Percentiles rank a stretch among this genome's conserved stretches.
Evolutionary conservation across 1,284 basidiomycete genomes (phyloP).

Genomic region (Cystobasidiaceae sp.): DNA sequence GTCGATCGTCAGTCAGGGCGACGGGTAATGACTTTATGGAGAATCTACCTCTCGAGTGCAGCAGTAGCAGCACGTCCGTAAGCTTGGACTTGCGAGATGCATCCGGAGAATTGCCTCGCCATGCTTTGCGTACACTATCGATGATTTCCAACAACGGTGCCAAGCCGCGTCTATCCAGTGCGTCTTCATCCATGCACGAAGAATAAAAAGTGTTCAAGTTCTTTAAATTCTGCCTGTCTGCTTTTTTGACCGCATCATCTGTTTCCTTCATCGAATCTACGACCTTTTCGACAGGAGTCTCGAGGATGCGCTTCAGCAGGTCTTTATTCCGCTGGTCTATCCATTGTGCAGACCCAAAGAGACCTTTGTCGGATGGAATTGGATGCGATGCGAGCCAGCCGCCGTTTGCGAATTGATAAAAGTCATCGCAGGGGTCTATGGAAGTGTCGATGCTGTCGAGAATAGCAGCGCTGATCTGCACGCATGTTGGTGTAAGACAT

Average conservation of each 20-base stretch:
- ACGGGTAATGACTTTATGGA: neutral
- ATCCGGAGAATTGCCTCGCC: constrained; percentile 41
- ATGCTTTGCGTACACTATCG: constrained; percentile 46
- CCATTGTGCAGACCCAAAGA: constrained; percentile 52
- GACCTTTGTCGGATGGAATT: constrained; percentile 75
- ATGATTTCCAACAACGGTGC: constrained; percentile 50
- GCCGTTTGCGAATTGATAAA: constrained; percentile 74
- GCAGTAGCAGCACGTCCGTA: constrained; percentile 75
- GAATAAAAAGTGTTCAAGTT: constrained; percentile 76
- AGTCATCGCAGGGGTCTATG: constrained; percentile 90
- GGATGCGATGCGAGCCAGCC: constrained; percentile 76
- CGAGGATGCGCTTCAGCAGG: constrained; percentile 32
- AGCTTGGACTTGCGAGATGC: constrained; percentile 44
- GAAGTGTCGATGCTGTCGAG: constrained; percentile 72
- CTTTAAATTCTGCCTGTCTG: constrained; percentile 63
- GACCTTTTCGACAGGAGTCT: constrained; percentile 42
- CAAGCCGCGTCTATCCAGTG: constrained; percentile 50
- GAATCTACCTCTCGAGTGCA: constrained; percentile 70
- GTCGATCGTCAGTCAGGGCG: neutral
- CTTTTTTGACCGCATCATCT: constrained; percentile 36
- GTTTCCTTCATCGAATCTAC: constrained; percentile 50
- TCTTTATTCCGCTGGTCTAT: constrained; percentile 48
- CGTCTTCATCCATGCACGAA: constrained; percentile 72
- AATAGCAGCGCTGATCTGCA: constrained; percentile 74
- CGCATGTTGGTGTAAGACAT: constrained; percentile 75